Conservation (phyloP, 2,329 filamentous ascomycete species). For the Alternaria panax region DNA sequence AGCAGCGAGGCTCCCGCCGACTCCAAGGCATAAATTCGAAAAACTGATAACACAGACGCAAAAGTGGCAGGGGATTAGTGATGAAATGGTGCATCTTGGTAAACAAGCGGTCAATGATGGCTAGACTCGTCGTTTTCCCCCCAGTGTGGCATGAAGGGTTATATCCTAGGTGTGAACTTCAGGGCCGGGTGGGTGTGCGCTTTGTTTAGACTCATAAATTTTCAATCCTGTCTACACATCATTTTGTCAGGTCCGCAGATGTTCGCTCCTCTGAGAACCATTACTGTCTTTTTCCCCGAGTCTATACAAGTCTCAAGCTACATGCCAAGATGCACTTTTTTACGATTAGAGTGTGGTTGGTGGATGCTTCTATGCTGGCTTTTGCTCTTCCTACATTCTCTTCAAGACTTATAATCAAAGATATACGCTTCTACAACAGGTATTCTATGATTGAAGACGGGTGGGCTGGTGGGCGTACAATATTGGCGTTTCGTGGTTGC, state of each 20-base stretch:
- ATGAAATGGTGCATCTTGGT: conserved; percentile 46
- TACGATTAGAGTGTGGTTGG: neutral
- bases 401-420: conserved; percentile 1
- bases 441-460: too few relatives aligned
- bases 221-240: conserved; percentile 45
- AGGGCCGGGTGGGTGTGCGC: conserved; percentile 36
- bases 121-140: conserved; percentile 40
- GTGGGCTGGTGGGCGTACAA: neutral
- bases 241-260: conserved; percentile 9
- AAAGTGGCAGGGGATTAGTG: conserved; percentile 39
- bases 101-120: conserved; percentile 38
- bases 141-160: conserved; percentile 37
- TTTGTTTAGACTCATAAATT: conserved; percentile 50
- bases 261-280: neutral
- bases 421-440: neutral
- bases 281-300: neutral
- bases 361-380: neutral
- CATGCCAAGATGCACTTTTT: neutral
- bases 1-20: conserved; percentile 60
- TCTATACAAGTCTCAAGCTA: neutral
- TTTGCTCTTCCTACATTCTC: conserved; percentile 1
- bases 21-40: conserved; percentile 63
- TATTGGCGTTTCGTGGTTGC: neutral
- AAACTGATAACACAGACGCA: conserved; percentile 35
- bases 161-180: conserved; percentile 41